phyloP scores from a whole-genome alignment of 257 asterid species.

The Solanum gracilifrons region DNA sequence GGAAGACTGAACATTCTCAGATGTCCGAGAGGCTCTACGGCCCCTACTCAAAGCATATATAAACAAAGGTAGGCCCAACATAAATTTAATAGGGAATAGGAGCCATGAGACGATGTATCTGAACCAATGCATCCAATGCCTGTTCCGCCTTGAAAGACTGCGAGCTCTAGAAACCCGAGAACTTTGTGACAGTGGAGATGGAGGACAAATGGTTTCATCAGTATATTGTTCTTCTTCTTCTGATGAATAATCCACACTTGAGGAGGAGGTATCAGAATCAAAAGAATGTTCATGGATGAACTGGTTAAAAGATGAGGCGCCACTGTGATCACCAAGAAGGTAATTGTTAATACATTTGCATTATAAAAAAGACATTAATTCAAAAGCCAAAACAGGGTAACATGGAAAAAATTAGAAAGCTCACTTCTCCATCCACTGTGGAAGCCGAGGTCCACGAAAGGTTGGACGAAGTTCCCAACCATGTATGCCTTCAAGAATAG shows the following conservation, averaged over 20 bases:
- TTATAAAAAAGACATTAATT: not conserved
- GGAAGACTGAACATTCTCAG: conserved; percentile 32
- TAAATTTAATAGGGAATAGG: conserved; percentile 62
- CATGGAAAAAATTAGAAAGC: conserved; percentile 10
- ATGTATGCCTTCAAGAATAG: conserved; percentile 92
- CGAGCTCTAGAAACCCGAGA: conserved; percentile 62
- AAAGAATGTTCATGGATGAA: conserved; percentile 76
- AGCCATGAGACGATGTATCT: conserved; percentile 57
- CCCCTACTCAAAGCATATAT: conserved; percentile 26
- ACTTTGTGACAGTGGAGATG: conserved; percentile 71
- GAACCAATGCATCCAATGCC: conserved; percentile 51
- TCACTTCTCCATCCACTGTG: conserved; percentile 99
- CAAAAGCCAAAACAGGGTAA: not conserved
- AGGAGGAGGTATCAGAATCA: conserved; percentile 73
- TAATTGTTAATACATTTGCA: not conserved
- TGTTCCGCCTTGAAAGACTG: conserved; percentile 35
- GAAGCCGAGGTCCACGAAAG: conserved; percentile 91
- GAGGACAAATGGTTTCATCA: conserved; percentile 47
- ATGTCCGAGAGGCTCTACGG: conserved; percentile 21
- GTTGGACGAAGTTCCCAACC: conserved; percentile 99
- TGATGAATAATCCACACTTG: conserved; percentile 63
- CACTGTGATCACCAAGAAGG: conserved; percentile 42
- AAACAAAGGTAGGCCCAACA: conserved; percentile 57
- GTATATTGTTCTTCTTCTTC: conserved; percentile 43
- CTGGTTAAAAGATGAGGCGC: conserved; percentile 91